These are phyloP conservation scores for Neofusicoccum umdonicola DNA, from an alignment of 2,329 filamentous ascomycete species.

Conservation along the genomic window DNA sequence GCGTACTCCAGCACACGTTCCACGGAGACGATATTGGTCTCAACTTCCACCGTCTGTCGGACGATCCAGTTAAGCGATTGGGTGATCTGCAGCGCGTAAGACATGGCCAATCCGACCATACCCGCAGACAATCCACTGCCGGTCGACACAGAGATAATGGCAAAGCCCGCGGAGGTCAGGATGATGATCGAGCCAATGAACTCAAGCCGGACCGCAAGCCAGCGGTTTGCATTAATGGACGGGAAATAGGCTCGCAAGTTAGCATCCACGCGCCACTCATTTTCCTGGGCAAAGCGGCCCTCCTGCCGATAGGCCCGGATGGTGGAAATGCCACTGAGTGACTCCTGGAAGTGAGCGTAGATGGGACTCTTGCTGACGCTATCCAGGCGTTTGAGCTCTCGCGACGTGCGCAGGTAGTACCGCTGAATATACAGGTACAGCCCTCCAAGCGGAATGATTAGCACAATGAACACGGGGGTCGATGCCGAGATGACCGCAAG, in stretches of 20 bases:
- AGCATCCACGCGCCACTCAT: slow-evolving; percentile 94
- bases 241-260: slow-evolving; percentile 95
- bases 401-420: slow-evolving; percentile 94
- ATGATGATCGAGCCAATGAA: slow-evolving; percentile 96
- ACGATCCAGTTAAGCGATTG: slow-evolving; percentile 99
- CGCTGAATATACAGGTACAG: slow-evolving; percentile 92
- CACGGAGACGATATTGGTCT: slow-evolving; percentile 99
- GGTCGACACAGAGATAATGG: slow-evolving; percentile 74
- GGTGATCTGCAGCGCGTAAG: slow-evolving; percentile 94
- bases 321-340: slow-evolving; percentile 86
- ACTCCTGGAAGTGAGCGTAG: slow-evolving; percentile 98
- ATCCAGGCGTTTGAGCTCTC: slow-evolving; percentile 93
- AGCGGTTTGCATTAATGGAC: slow-evolving; percentile 84
- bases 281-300: slow-evolving; percentile 82
- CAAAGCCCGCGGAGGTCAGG: slow-evolving; percentile 75
- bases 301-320: slow-evolving; percentile 94
- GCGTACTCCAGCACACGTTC: slow-evolving; percentile 97
- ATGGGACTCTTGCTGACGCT: slow-evolving; percentile 95
- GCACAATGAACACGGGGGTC: slow-evolving; percentile 73
- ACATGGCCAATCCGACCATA: slow-evolving; percentile 89
- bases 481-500: slow-evolving; percentile 78
- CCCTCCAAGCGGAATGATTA: slow-evolving; percentile 77
- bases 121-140: slow-evolving; percentile 66
- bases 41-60: slow-evolving; percentile 97
- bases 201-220: slow-evolving; percentile 91